Evolutionary conservation across 805 yeast genomes (phyloP).

Genomic region (Suhomyces kilbournensis): DNA sequence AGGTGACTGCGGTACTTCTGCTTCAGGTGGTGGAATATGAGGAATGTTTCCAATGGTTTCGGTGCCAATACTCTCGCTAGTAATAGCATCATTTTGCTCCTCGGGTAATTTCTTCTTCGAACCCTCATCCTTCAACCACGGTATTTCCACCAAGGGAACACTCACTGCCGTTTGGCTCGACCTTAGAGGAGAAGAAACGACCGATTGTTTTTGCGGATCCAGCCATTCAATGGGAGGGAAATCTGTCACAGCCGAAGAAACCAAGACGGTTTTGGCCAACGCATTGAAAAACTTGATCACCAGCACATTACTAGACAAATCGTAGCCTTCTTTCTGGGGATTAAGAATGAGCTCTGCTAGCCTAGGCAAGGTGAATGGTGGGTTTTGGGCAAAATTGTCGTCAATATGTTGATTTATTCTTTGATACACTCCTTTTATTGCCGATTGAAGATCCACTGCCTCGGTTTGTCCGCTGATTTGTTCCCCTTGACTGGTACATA

Average conservation of each 20-base stretch:
- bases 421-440: conserved; percentile 1
- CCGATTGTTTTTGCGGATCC: not conserved
- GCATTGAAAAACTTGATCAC: conserved; percentile 46
- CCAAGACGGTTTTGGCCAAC: conserved; percentile 28
- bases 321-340: conserved; percentile 37
- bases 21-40: not conserved
- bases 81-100: no score
- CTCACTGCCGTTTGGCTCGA: conserved; percentile 9
- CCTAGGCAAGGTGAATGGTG: conserved; percentile 50
- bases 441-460: conserved; percentile 8
- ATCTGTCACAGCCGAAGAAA: conserved; percentile 26
- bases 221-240: conserved; percentile 12
- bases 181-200: conserved; percentile 1
- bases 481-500: conserved; percentile 3
- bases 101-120: conserved; percentile 10
- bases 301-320: conserved; percentile 23
- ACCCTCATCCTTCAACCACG: conserved; percentile 24
- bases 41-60: not conserved
- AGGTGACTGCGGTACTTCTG: not conserved
- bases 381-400: conserved; percentile 25
- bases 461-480: conserved; percentile 7
- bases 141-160: conserved; percentile 24
- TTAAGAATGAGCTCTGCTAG: conserved; percentile 45
- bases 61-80: not conserved
- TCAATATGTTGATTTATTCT: conserved; percentile 36